Base-by-base conservation (phyloP, 306 rosid genomes). In the Lathyrus sativus region DNA sequence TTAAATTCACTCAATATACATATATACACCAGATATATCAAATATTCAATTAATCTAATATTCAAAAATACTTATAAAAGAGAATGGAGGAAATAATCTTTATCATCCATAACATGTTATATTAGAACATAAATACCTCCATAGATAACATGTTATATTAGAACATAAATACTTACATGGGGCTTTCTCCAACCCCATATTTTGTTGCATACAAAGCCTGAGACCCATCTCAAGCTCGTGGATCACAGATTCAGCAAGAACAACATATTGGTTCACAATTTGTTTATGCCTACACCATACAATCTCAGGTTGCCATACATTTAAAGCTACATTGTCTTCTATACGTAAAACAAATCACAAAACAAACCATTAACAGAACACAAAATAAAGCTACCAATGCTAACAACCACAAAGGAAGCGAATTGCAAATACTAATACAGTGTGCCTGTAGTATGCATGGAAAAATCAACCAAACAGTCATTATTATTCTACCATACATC, bases 221-320 rank as follows among this genome's bases (percentile, higher is more conserved):
- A 72, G 64, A 39, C 72, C 77, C 68, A 71, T 72, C 69, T 59
- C 74, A 72, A 66, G 74, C 19, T 29, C 57, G 2, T 14, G 54
- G 49, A 72, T 67, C 58, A 74, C 70, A 41, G 70, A 50, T 59
- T 78, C 74, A 49, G 60, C 66, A 67, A 66, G 39, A 8, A 35
- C 39, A 33, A 6, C 38, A 67, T 43, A 39, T 15, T 78, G 74
- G 46, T 72, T 74, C 63, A 78, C 71, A 65, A 43, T 60, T 58
- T 78, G 78, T 2, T 59, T 72, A 42, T 78, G 78, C 61, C 71
- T 60, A 43, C 71, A 56, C 18, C 78, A 69, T 12, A 72, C 70
- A 60, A 78, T 65, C 66, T 72, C 70, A 3, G 91, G 91, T 74
- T 92, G 95, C 96, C 96, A 92, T 44, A 83, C 89, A 45, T 83